phyloP scores from a whole-genome alignment of 805 yeast species.

The Yarrowia yakushimensis region DNA sequence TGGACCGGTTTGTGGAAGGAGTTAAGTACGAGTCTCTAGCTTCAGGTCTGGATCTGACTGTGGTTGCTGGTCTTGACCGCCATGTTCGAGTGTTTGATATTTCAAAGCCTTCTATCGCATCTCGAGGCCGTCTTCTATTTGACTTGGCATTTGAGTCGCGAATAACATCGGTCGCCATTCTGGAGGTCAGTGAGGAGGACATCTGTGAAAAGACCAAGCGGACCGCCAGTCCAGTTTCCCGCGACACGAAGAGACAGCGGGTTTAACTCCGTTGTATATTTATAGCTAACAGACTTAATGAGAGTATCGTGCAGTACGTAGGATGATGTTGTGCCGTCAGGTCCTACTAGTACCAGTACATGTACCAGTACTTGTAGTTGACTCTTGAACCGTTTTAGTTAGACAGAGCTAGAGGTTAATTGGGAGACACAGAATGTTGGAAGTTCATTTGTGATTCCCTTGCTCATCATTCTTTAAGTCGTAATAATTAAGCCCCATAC shows the following conservation, averaged over 20 bases:
- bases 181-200: slow-evolving; percentile 13
- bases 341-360: too few species aligned
- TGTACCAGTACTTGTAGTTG: too few species aligned
- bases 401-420: too few species aligned
- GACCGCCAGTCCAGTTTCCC: neutral
- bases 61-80: slow-evolving; percentile 10
- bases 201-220: slow-evolving; percentile 9
- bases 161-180: neutral
- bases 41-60: slow-evolving; percentile 5
- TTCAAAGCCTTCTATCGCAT: neutral
- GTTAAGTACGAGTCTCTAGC: slow-evolving; percentile 8
- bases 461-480: too few species aligned
- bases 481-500: too few species aligned
- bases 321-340: too few species aligned
- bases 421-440: too few species aligned
- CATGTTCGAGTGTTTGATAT: slow-evolving; percentile 11
- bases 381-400: too few species aligned
- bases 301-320: neutral
- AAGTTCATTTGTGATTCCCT: too few species aligned
- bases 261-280: slow-evolving; percentile 7
- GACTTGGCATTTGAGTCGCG: slow-evolving; percentile 10
- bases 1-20: slow-evolving; percentile 1
- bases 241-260: slow-evolving; percentile 6
- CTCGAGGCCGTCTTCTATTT: slow-evolving; percentile 4
- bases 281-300: slow-evolving; percentile 12